Evolutionary conservation across 192 early-diverging fungal genomes (phyloP).

Genomic region (Coemansia sp.): DNA sequence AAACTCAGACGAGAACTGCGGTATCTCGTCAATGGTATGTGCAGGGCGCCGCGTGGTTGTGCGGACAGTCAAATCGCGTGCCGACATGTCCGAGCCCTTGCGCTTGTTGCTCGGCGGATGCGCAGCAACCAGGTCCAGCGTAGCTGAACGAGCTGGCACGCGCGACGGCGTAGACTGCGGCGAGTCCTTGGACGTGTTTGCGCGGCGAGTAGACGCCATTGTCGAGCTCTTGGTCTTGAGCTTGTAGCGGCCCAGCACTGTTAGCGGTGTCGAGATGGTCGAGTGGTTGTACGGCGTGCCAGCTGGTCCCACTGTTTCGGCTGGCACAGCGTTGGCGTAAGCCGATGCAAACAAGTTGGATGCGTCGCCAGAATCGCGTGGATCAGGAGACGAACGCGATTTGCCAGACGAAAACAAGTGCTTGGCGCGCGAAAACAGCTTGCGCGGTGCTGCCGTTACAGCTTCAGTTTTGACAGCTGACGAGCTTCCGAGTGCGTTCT

Average conservation of each 20-base stretch:
- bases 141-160: neutral
- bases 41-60: slow-evolving; percentile 4
- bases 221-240: slow-evolving; percentile 45
- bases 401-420: slow-evolving; percentile 47
- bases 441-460: slow-evolving; percentile 44
- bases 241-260: slow-evolving; percentile 51
- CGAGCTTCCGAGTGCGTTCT: slow-evolving; percentile 48
- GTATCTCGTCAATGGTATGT: slow-evolving; percentile 43
- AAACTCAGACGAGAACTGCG: slow-evolving; percentile 27
- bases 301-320: slow-evolving; percentile 37
- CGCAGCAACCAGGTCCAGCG: neutral
- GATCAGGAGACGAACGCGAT: slow-evolving; percentile 6
- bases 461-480: slow-evolving; percentile 40
- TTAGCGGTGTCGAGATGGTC: slow-evolving; percentile 44
- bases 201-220: slow-evolving; percentile 34
- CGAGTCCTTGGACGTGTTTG: slow-evolving; percentile 11
- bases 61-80: neutral
- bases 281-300: slow-evolving; percentile 33
- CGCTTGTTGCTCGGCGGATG: slow-evolving; percentile 15
- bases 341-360: slow-evolving; percentile 39
- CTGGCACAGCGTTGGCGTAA: slow-evolving; percentile 36
- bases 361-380: slow-evolving; percentile 16
- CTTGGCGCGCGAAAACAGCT: slow-evolving; percentile 49
- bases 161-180: neutral
- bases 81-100: slow-evolving; percentile 20